phyloP scores from a whole-genome alignment of 441 rosid species.

The Syzygium malaccense region DNA sequence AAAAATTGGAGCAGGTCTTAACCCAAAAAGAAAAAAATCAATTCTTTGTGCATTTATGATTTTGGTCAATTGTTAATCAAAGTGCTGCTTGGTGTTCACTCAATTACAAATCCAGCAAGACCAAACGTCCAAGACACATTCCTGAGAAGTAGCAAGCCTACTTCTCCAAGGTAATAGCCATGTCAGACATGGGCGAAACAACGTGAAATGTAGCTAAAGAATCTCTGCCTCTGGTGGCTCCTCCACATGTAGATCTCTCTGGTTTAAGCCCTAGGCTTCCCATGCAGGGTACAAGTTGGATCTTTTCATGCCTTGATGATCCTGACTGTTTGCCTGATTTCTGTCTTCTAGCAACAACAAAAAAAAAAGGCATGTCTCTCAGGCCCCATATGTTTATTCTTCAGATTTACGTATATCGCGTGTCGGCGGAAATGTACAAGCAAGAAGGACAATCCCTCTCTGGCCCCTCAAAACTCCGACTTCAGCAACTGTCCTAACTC shows the following conservation, averaged over 20 bases:
- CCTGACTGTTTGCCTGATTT: neutral
- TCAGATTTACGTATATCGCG: neutral
- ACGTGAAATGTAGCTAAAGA: neutral
- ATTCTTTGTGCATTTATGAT: neutral
- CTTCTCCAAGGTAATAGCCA: neutral
- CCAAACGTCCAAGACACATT: neutral
- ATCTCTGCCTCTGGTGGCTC: neutral
- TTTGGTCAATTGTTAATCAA: neutral
- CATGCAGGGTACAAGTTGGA: neutral
- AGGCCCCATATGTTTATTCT: neutral
- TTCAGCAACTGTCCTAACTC: constrained; percentile 10
- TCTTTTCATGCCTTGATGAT: neutral
- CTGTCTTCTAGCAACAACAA: neutral
- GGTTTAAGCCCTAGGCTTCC: neutral
- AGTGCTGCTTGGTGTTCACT: neutral
- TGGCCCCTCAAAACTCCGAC: neutral
- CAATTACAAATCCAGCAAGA: neutral
- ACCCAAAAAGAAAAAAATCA: neutral
- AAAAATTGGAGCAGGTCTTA: neutral
- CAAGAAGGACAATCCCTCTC: neutral
- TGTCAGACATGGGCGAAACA: neutral
- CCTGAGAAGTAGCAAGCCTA: neutral
- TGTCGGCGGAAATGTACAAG: neutral
- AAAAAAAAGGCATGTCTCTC: neutral
- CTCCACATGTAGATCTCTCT: neutral